Evolutionary conservation across 768 basidiomycete species (phyloP), one percentile per base, ranked within the genome.

Genomic region (Sarcomyxa edulis): DNA sequence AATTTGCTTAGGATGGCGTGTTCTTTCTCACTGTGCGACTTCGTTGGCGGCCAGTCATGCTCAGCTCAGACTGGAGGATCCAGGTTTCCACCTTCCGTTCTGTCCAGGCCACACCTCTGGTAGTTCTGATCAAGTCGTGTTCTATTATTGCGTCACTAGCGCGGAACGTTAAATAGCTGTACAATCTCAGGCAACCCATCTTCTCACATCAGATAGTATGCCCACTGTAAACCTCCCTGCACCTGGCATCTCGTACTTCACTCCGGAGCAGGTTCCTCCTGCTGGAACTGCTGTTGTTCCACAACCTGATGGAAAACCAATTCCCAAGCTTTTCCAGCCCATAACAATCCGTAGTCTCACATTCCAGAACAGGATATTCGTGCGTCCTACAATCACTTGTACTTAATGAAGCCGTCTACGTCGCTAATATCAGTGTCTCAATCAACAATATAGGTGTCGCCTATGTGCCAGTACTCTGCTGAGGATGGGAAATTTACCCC

Each of bases 391-490:
- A 14, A 6, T 12, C 10, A 21, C 21, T 11, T 22, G 7, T 7
- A 15, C 16, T 37, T 21, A 37, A 18, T 37, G 23, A 9, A 14
- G 5, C n/a, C n/a, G n/a, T n/a, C n/a, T n/a, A 31, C 22, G 27
- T 20, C 19, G 23, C 43, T 32, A 25, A 37, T 16, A 12, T n/a
- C 22, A 12, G 14, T n/a, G n/a, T n/a, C n/a, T n/a, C n/a, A n/a
- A n/a, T n/a, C n/a, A n/a, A n/a, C n/a, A 11, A 11, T 30, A 23
- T 34, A 70, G 70, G 45, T 69, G 16, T 64, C 71, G 4, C 71
- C 69, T 1, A 43, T 71, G 18, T 62, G 66, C 49, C 67, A 69
- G 48, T 71, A 68, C 52, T 71, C 66, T 26, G 57, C 65, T 1
- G 58, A 71, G 2, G 50, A 68, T 51, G 71, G 69, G 19, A 49